These are phyloP conservation scores for Galerina marginata DNA, from an alignment of 768 basidiomycete species.

Conservation along the genomic window DNA sequence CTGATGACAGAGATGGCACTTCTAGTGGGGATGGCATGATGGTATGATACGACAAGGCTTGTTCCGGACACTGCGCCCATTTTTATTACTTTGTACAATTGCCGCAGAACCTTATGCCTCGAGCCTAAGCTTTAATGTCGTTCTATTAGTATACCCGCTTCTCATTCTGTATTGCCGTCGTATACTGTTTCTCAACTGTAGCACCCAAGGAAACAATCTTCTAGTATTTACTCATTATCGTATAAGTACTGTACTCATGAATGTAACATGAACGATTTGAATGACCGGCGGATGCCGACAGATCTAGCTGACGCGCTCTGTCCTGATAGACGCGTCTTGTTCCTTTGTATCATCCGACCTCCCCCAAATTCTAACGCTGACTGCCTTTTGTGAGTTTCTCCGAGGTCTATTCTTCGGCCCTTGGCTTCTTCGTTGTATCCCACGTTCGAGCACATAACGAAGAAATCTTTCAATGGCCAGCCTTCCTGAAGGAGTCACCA, in stretches of 20 bases:
- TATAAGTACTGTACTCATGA: neutral
- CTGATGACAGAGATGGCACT: slow-evolving; percentile 69
- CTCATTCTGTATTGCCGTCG: slow-evolving; percentile 13
- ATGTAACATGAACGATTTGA: too few species aligned
- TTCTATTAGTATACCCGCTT: slow-evolving; percentile 16
- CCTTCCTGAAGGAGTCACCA: slow-evolving; percentile 22
- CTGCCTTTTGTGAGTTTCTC: slow-evolving; percentile 2
- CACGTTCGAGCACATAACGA: neutral
- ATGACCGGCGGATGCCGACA: slow-evolving; percentile 12
- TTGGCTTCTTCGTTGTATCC: neutral
- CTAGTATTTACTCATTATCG: slow-evolving; percentile 10
- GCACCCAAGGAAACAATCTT: slow-evolving; percentile 11
- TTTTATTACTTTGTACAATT: slow-evolving; percentile 9
- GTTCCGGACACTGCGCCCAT: neutral
- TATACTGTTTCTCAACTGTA: slow-evolving; percentile 17
- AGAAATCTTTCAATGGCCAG: slow-evolving; percentile 17
- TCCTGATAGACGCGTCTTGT: slow-evolving; percentile 14
- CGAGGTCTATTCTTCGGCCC: slow-evolving; percentile 5
- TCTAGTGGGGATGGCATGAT: slow-evolving; percentile 64
- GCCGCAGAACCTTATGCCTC: neutral
- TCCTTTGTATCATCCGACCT: slow-evolving; percentile 1
- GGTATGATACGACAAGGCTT: slow-evolving; percentile 22
- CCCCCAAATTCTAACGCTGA: slow-evolving; percentile 5
- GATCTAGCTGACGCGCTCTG: too few species aligned
- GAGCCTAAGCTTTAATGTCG: slow-evolving; percentile 1